Evolutionary conservation across 192 early-diverging fungal genomes (phyloP).

Genomic region (Coemansia sp.): DNA sequence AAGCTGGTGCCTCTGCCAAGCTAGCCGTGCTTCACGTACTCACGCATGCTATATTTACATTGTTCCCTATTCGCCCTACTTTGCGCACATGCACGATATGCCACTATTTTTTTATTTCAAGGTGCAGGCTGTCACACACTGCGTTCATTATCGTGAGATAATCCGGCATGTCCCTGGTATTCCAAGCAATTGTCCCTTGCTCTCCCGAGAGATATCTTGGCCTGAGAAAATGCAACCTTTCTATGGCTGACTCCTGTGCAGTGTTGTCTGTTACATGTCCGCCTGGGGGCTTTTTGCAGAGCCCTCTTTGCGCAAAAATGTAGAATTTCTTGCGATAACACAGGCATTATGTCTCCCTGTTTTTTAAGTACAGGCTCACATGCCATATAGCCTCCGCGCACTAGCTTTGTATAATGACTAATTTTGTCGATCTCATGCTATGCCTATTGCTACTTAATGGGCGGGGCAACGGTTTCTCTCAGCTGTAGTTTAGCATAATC

Average conservation of each 20-base stretch:
- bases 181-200: background rate
- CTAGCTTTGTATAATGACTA: background rate
- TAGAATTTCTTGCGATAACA: background rate
- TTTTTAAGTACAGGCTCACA: slow-evolving; percentile 6
- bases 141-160: slow-evolving; percentile 1
- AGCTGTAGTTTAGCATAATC: slow-evolving; percentile 51
- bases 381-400: background rate
- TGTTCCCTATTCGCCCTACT: background rate
- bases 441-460: background rate
- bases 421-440: background rate
- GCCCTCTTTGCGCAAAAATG: background rate
- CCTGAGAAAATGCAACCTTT: background rate
- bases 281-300: background rate
- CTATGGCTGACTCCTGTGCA: background rate
- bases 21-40: background rate
- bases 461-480: background rate
- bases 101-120: background rate
- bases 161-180: background rate
- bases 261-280: background rate
- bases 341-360: background rate
- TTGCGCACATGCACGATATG: background rate
- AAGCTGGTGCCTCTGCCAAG: background rate
- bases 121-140: background rate
- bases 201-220: background rate
- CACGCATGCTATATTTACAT: background rate